Evolutionary conservation across 257 asterid genomes (phyloP).

Genomic region (Nicotiana sylvestris): DNA sequence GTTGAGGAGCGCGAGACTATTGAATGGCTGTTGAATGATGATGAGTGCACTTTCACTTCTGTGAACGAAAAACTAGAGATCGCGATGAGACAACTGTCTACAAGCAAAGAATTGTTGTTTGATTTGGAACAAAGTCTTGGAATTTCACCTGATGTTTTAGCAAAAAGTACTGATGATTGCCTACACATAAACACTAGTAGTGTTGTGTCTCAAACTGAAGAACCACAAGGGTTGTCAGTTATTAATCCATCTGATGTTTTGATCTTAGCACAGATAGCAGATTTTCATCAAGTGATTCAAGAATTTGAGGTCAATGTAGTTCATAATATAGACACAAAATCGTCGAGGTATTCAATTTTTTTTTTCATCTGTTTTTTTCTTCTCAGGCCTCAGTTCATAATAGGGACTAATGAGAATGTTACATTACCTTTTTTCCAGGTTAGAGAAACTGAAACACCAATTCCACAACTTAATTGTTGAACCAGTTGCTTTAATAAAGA

Average conservation of each 20-base stretch:
- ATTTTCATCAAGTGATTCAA: slow-evolving; percentile 27
- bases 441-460: slow-evolving; percentile 40
- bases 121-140: slow-evolving; percentile 40
- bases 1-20: slow-evolving; percentile 44
- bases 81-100: slow-evolving; percentile 41
- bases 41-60: slow-evolving; percentile 37
- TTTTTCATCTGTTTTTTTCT: no score
- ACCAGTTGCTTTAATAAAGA: slow-evolving; percentile 30
- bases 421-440: slow-evolving; percentile 29
- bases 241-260: slow-evolving; percentile 12
- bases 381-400: not conserved
- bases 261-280: slow-evolving; percentile 15
- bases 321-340: slow-evolving; percentile 35
- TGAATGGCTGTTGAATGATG: slow-evolving; percentile 48
- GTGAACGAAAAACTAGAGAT: slow-evolving; percentile 44
- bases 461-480: slow-evolving; percentile 26
- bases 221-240: not conserved
- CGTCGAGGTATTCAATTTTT: slow-evolving; percentile 41
- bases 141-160: slow-evolving; percentile 10
- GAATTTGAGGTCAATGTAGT: slow-evolving; percentile 38
- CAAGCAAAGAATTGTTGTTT: slow-evolving; percentile 40
- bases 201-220: slow-evolving; percentile 14
- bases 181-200: not conserved
- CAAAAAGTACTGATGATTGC: slow-evolving; percentile 3
- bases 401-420: not conserved